Conservation (phyloP, 495 filamentous ascomycete species). For the Penicillium salamii region DNA sequence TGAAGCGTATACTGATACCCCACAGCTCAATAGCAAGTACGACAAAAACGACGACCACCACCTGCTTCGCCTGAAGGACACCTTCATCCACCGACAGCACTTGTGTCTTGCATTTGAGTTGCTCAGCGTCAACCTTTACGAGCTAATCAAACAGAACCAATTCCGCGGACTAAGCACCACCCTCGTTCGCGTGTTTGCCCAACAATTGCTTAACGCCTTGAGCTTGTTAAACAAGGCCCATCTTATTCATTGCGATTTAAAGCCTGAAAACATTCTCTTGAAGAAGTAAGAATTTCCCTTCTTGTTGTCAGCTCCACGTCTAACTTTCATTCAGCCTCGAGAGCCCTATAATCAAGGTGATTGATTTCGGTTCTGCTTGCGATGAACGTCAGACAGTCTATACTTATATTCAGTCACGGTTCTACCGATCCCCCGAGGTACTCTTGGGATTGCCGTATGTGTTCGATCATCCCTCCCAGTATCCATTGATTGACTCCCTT, state of each 20-base stretch:
- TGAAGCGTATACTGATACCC: not conserved
- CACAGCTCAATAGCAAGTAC: slow-evolving; percentile 90
- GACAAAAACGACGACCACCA: slow-evolving; percentile 99
- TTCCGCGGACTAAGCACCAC: slow-evolving; percentile 98
- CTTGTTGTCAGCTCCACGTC: not conserved
- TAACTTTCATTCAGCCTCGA: slow-evolving; percentile 60
- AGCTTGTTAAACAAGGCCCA: slow-evolving; percentile 94
- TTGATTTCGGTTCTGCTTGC: slow-evolving; percentile 98
- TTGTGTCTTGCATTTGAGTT: slow-evolving; percentile 97
- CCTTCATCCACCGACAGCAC: slow-evolving; percentile 97
- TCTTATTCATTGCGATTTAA: slow-evolving; percentile 97
- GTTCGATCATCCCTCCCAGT: not conserved
- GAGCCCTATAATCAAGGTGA: slow-evolving; percentile 99
- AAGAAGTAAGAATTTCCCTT: slow-evolving; percentile 69
- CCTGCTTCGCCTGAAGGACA: slow-evolving; percentile 92
- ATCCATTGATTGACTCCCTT: slow-evolving; percentile 12
- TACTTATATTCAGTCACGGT: slow-evolving; percentile 98
- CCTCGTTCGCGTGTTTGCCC: slow-evolving; percentile 95
- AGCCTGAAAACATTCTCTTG: slow-evolving; percentile 96
- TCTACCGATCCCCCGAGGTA: slow-evolving; percentile 97
- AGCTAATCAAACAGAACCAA: slow-evolving; percentile 99
- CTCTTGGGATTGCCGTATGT: slow-evolving; percentile 81
- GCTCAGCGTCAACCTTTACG: slow-evolving; percentile 96
- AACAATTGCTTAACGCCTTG: slow-evolving; percentile 90
- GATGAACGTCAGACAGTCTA: slow-evolving; percentile 99